A percentile compares a stretch with the other conserved stretches of the same genome.
These are phyloP conservation scores for Tricholoma furcatifolium DNA, from an alignment of 768 basidiomycete species.

Conservation along the genomic window DNA sequence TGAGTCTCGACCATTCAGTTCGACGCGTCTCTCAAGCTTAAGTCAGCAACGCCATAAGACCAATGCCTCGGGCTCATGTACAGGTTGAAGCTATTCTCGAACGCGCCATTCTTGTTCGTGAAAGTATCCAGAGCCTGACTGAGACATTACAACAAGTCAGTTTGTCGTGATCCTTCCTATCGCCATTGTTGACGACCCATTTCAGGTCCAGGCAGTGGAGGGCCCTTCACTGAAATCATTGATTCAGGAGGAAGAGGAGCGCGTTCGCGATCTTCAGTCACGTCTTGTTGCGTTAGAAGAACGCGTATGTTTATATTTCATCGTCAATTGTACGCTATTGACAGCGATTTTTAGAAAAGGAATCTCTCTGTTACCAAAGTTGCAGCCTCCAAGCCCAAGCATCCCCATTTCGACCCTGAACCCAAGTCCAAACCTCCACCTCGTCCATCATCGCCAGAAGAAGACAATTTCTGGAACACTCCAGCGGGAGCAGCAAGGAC, in stretches of 20 bases:
- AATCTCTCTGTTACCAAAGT: background rate
- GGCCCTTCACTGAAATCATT: slow-evolving; percentile 31
- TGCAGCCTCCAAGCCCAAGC: slow-evolving; percentile 1
- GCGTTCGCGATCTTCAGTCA: slow-evolving; percentile 36
- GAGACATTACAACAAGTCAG: slow-evolving; percentile 32
- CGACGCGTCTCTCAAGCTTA: slow-evolving; percentile 7
- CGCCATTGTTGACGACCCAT: slow-evolving; percentile 13
- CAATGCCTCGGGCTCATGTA: slow-evolving; percentile 50
- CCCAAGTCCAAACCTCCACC: slow-evolving; percentile 17
- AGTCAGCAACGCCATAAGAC: slow-evolving; percentile 38
- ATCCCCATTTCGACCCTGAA: slow-evolving; percentile 11
- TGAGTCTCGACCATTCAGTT: slow-evolving; percentile 32
- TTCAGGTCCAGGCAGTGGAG: slow-evolving; percentile 24
- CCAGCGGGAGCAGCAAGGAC: slow-evolving; percentile 54
- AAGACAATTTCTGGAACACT: slow-evolving; percentile 65
- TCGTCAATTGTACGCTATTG: background rate
- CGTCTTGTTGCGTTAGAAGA: slow-evolving; percentile 38
- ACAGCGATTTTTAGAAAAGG: slow-evolving; percentile 23
- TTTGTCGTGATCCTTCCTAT: background rate
- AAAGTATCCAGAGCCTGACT: slow-evolving; percentile 34
- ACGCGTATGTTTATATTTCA: slow-evolving; percentile 28
- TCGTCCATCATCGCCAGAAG: slow-evolving; percentile 35
- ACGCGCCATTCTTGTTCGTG: slow-evolving; percentile 35
- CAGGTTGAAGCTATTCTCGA: slow-evolving; percentile 44
- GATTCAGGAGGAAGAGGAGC: slow-evolving; percentile 41